phyloP scores from a whole-genome alignment of 2,329 filamentous ascomycete genomes.

The Pseudogymnoascus sp. region DNA sequence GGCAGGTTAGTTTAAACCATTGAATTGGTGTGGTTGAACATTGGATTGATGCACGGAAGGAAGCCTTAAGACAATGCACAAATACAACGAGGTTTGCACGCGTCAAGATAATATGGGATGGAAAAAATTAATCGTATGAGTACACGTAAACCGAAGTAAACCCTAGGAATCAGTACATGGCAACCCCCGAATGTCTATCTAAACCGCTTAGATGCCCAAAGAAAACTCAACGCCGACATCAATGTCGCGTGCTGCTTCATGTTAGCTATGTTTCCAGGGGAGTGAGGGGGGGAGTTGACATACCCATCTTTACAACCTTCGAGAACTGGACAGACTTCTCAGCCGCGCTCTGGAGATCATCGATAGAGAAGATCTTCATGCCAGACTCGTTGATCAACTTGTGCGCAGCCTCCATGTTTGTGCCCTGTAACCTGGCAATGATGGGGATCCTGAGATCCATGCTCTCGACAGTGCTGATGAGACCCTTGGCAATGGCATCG shows the following conservation, averaged over 20 bases:
- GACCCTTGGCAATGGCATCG: slow-evolving; percentile 90
- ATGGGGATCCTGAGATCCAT: slow-evolving; percentile 97
- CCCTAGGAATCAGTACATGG: slow-evolving; percentile 8
- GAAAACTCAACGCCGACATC: slow-evolving; percentile 95
- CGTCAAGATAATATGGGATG: background rate
- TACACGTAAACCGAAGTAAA: slow-evolving; percentile 8
- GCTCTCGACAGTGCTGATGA: slow-evolving; percentile 88
- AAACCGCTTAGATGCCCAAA: slow-evolving; percentile 64
- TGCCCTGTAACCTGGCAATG: slow-evolving; percentile 93
- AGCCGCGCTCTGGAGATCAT: slow-evolving; percentile 92
- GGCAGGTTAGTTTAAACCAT: background rate
- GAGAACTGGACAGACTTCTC: slow-evolving; percentile 99
- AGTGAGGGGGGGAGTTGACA: slow-evolving; percentile 31
- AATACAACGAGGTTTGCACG: background rate
- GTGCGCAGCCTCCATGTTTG: slow-evolving; percentile 93
- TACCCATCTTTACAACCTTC: slow-evolving; percentile 97
- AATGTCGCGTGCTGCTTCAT: slow-evolving; percentile 69
- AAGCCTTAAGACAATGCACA: background rate
- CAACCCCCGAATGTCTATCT: slow-evolving; percentile 8
- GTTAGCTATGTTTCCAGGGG: slow-evolving; percentile 19
- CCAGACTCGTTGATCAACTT: slow-evolving; percentile 92
- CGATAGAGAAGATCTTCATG: slow-evolving; percentile 99
- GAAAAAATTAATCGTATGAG: slow-evolving; percentile 5
- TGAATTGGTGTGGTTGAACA: background rate
- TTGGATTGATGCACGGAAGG: background rate